phyloP scores from a whole-genome alignment of 768 basidiomycete species.

The Amanita inopinata region DNA sequence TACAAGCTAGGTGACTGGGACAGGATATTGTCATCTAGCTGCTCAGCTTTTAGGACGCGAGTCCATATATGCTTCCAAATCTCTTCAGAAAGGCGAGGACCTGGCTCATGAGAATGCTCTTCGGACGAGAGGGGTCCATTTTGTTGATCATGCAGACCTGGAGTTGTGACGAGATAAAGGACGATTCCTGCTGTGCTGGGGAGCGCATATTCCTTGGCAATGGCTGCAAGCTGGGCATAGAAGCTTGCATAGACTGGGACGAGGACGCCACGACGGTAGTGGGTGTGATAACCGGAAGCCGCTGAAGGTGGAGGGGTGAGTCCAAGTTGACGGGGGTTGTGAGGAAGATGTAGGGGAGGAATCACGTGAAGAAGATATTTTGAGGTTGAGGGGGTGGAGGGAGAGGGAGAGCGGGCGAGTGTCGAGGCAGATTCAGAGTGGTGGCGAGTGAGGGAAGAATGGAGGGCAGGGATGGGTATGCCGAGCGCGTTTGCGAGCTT shows the following conservation, averaged over 20 bases:
- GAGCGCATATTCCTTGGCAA: slow-evolving; percentile 88
- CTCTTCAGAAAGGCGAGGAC: slow-evolving; percentile 78
- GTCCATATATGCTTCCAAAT: slow-evolving; percentile 86
- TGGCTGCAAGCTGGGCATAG: slow-evolving; percentile 73
- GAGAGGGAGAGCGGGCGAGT: slow-evolving; percentile 37
- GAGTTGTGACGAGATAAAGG: slow-evolving; percentile 60
- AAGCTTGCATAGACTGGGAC: slow-evolving; percentile 80
- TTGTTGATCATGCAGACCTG: slow-evolving; percentile 9
- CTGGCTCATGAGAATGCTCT: slow-evolving; percentile 42
- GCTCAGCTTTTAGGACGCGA: slow-evolving; percentile 56
- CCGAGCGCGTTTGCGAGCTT: slow-evolving; percentile 83
- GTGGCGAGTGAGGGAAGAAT: slow-evolving; percentile 19
- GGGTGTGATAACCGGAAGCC: slow-evolving; percentile 69
- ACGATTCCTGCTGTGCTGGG: slow-evolving; percentile 79
- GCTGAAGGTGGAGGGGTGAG: slow-evolving; percentile 41
- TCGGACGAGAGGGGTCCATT: slow-evolving; percentile 13
- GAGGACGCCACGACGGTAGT: slow-evolving; percentile 78
- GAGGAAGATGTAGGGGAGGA: slow-evolving; percentile 65
- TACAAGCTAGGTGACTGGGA: slow-evolving; percentile 14
- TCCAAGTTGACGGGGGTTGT: slow-evolving; percentile 41
- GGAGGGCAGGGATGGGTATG: slow-evolving; percentile 57
- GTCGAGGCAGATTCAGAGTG: slow-evolving; percentile 15
- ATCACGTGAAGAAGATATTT: slow-evolving; percentile 78
- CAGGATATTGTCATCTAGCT: slow-evolving; percentile 32
- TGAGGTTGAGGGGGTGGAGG: slow-evolving; percentile 41